phyloP scores from a whole-genome alignment of 768 basidiomycete genomes.

The Fomitopsis serialis region DNA sequence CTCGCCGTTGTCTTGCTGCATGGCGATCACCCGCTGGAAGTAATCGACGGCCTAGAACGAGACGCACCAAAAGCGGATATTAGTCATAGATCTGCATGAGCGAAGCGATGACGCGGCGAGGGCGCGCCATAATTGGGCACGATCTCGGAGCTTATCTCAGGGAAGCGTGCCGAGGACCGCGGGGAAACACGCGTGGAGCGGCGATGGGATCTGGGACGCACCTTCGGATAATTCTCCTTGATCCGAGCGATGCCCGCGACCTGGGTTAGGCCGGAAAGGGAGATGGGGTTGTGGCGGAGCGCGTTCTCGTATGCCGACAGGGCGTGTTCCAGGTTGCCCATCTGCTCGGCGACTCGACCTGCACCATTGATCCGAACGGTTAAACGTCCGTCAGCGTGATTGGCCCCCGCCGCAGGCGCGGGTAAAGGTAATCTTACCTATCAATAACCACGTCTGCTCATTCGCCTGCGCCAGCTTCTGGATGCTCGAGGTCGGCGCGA shows the following conservation, averaged over 20 bases:
- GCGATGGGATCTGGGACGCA: slow-evolving; percentile 28
- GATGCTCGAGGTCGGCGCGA: slow-evolving; percentile 40
- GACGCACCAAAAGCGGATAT: slow-evolving; percentile 6
- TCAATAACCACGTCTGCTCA: slow-evolving; percentile 93
- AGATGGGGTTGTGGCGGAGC: slow-evolving; percentile 90
- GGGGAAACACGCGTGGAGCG: slow-evolving; percentile 5
- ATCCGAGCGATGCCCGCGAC: slow-evolving; percentile 96
- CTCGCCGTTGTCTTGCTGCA: slow-evolving; percentile 96
- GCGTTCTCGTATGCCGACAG: slow-evolving; percentile 92
- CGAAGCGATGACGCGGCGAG: slow-evolving; percentile 7
- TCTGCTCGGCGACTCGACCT: slow-evolving; percentile 95
- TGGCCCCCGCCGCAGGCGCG: slow-evolving; percentile 10
- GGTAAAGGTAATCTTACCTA: slow-evolving; percentile 49
- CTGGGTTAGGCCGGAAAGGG: slow-evolving; percentile 85
- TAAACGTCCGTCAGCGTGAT: slow-evolving; percentile 18
- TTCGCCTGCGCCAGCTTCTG: slow-evolving; percentile 82
- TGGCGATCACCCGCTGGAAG: slow-evolving; percentile 85
- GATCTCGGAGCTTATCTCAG: slow-evolving; percentile 7
- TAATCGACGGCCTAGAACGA: slow-evolving; percentile 83
- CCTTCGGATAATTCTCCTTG: slow-evolving; percentile 96
- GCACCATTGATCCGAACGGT: slow-evolving; percentile 23
- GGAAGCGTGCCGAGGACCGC: slow-evolving; percentile 2
- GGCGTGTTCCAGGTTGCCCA: slow-evolving; percentile 91
- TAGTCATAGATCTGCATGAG: slow-evolving; percentile 6
- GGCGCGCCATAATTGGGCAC: slow-evolving; percentile 1